Evolutionary conservation across 495 filamentous ascomycete genomes (phyloP).

Genomic region (Xylaria telfairii): DNA sequence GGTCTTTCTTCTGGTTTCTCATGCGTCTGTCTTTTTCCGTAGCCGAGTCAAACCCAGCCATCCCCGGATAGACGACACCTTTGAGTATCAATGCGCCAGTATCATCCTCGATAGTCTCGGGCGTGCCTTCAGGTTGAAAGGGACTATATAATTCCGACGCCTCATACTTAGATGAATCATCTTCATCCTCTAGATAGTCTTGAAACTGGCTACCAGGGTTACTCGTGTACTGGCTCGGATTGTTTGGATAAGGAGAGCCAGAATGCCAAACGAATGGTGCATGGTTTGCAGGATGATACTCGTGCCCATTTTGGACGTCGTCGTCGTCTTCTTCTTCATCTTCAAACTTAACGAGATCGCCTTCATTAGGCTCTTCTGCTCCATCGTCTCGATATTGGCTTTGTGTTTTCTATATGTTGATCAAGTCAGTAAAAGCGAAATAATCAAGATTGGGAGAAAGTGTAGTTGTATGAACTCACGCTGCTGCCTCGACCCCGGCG

Average conservation of each 20-base stretch:
- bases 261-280: slow-evolving; percentile 28
- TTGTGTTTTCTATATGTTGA: slow-evolving; percentile 2
- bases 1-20: slow-evolving; percentile 87
- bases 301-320: slow-evolving; percentile 25
- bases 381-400: neutral
- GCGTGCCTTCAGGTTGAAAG: slow-evolving; percentile 36
- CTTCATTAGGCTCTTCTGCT: slow-evolving; percentile 6
- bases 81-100: slow-evolving; percentile 64
- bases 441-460: neutral
- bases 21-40: slow-evolving; percentile 75
- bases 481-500: slow-evolving; percentile 27
- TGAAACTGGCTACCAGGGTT: slow-evolving; percentile 15
- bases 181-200: slow-evolving; percentile 25
- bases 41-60: slow-evolving; percentile 88
- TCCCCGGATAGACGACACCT: slow-evolving; percentile 79
- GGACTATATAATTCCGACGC: slow-evolving; percentile 45
- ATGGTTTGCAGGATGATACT: slow-evolving; percentile 19
- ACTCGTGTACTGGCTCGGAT: slow-evolving; percentile 26
- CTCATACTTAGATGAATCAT: slow-evolving; percentile 31
- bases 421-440: slow-evolving; percentile 10
- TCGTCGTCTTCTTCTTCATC: slow-evolving; percentile 40
- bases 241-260: slow-evolving; percentile 30
- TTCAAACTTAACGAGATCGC: slow-evolving; percentile 40
- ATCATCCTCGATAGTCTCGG: slow-evolving; percentile 40
- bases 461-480: slow-evolving; percentile 26